Evolutionary conservation across 2,329 filamentous ascomycete genomes (phyloP).

Genomic region (Rhexocercosporidium sp.): DNA sequence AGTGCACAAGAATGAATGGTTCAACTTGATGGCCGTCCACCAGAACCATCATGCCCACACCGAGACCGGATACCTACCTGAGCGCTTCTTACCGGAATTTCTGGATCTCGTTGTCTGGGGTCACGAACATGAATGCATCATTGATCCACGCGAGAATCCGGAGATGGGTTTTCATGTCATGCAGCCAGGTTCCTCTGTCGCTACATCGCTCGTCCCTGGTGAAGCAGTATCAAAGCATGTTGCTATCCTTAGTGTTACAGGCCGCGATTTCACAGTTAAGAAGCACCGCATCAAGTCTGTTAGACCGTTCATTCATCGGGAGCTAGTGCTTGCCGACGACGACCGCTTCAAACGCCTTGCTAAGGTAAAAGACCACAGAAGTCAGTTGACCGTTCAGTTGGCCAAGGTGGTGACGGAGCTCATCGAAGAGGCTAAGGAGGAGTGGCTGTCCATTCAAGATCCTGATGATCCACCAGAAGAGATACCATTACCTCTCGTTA

Average conservation of each 20-base stretch:
- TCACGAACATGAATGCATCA: constrained; percentile 95
- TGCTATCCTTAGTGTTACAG: constrained; percentile 81
- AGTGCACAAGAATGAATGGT: constrained; percentile 86
- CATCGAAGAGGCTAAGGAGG: constrained; percentile 80
- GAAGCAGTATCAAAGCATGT: constrained; percentile 93
- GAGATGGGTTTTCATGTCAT: constrained; percentile 95
- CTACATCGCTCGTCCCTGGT: constrained; percentile 87
- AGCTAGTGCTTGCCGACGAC: constrained; percentile 79
- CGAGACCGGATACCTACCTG: constrained; percentile 90
- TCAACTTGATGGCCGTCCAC: constrained; percentile 93
- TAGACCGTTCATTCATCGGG: constrained; percentile 85
- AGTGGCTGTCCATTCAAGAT: constrained; percentile 82
- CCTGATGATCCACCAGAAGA: constrained; percentile 64
- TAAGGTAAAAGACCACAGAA: constrained; percentile 81
- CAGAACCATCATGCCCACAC: constrained; percentile 96
- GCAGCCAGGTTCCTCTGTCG: constrained; percentile 95
- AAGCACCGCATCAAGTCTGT: constrained; percentile 86
- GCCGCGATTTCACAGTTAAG: constrained; percentile 79
- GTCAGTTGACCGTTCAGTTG: constrained; percentile 78
- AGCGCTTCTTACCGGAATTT: constrained; percentile 90
- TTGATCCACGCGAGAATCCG: constrained; percentile 81
- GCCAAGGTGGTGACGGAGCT: constrained; percentile 82
- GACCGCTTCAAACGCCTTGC: constrained; percentile 78
- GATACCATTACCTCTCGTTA: constrained; percentile 80
- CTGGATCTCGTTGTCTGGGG: constrained; percentile 94